Evolutionary conservation across 1,139 yeast genomes (phyloP), one percentile per base, ranked within the genome.

Genomic region (Saccharomycopsis phalli): DNA sequence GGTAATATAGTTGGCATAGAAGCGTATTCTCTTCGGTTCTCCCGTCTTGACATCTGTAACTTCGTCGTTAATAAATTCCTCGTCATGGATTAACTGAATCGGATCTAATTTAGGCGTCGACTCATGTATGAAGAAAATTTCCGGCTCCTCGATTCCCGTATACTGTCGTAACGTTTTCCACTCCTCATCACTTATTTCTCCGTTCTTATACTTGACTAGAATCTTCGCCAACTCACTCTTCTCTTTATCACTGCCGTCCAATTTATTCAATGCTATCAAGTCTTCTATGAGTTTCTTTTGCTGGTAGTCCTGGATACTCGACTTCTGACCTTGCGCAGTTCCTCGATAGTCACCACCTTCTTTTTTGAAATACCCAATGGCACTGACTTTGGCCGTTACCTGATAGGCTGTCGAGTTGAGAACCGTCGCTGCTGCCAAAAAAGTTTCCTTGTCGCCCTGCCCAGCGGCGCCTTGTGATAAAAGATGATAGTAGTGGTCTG

Each of bases 371-470:
- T 74, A 71, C 0, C 83, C 83, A 14, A 72, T 60, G 65, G 79
- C 76, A 40, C 55, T 53, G 49, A 73, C 71, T 38, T 57, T 63
- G 47, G 68, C 66, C 36, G 61, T 69, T 6, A 76, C 71, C 52
- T 74, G 81, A 52, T 76, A 76, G 40, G 62, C 73, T 2, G 61
- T 59, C 45, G 70, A 65, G 1, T 61, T 57, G 7, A 67, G 62
- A n/a, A 63, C 69, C 37, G 59, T 56, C 1, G 81, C 78, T 1
- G 79, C 81, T 0, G 79, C 71, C 19, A 65, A 62, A 52, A 74
- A 76, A 0, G 83, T 76, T 47, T 76, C 83, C 51, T 76, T 76
- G 50, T 76, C 84, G 38, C 83, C 83, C 56, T 76, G 81, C 28
- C 83, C 83, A 45, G 62, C 68, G 22, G 68, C 72, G 7, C 82